Base-by-base conservation (phyloP, 192 early-diverging fungal species). In the Coemansia sp. region DNA sequence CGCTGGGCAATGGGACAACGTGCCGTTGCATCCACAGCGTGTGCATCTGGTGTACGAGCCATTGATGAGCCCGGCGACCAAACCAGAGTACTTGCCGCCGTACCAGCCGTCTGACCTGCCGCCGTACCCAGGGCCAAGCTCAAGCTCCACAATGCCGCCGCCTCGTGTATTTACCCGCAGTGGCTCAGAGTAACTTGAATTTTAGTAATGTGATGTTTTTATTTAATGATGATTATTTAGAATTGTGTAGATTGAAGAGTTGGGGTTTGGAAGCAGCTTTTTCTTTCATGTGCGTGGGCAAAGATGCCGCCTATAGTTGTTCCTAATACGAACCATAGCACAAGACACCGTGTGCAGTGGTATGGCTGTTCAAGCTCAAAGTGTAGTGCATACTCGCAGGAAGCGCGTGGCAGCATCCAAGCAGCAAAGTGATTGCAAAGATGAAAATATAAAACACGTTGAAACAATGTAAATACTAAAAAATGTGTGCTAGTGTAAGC, bases 51-150 rank as follows among this genome's bases (percentile, higher is more conserved):
- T n/a, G 6, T 55, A 55, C 27, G n/a, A 26, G 45, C 65, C 56
- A 2, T 38, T 37, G 11, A 35, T 25, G 1, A 19, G 12, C 12
- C 47, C 11, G 19, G 43, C 38, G 22, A 2, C 14, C 7, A 72
- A 72, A 27, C 58, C 53, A 2, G 70, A 72, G 35, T 65, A 72
- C n/a, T 37, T 72, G 47, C 70, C 70, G 11, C 70, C 70, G 19
- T 72, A 72, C 53, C 60, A 47, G 16, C 60, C 60, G 16, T 45
- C 41, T n/a, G 41, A 45, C 3, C 14, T n/a, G 11, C 41, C 41
- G 41, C 41, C 41, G 41, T 45, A 45, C 41, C 41, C 41, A 12
- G 41, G 41, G 0, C 14, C 41, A 2, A 12, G 11, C 8, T 45
- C 16, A 0, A n/a, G 4, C 41, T 16, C 11, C 16, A 45, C 41